Evolutionary conservation across 1,139 yeast genomes (phyloP).

Genomic region (Magnusiomyces sp.): DNA sequence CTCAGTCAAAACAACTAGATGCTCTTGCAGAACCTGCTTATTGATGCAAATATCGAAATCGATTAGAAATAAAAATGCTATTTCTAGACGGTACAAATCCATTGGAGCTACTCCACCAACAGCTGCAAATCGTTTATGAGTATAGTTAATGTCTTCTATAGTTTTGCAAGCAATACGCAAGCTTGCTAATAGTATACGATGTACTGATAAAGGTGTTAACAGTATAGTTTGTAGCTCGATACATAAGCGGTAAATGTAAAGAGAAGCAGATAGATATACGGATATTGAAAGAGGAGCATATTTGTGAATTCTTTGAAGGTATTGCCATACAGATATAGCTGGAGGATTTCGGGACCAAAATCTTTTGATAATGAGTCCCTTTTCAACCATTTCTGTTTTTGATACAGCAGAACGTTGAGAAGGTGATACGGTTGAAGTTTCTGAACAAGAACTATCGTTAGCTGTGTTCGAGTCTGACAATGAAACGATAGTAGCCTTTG

Average conservation of each 20-base stretch:
- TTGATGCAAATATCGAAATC: slow-evolving; percentile 33
- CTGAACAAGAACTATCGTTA: not conserved
- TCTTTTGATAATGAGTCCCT: slow-evolving; percentile 21
- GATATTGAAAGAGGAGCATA: slow-evolving; percentile 39
- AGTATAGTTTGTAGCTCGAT: slow-evolving; percentile 29
- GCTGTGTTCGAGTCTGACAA: not conserved
- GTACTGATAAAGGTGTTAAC: slow-evolving; percentile 37
- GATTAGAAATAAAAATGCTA: slow-evolving; percentile 37
- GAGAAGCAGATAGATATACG: slow-evolving; percentile 36
- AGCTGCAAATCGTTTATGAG: slow-evolving; percentile 43
- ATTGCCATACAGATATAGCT: slow-evolving; percentile 30
- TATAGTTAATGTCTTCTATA: slow-evolving; percentile 44
- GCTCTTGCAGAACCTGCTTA: slow-evolving; percentile 23
- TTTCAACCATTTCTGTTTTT: not conserved
- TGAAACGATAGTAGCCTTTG: too few relatives aligned
- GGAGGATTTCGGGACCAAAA: slow-evolving; percentile 36
- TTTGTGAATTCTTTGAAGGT: slow-evolving; percentile 36
- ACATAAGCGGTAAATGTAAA: slow-evolving; percentile 32
- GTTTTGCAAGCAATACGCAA: slow-evolving; percentile 44
- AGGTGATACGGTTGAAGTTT: not conserved
- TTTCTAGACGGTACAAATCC: slow-evolving; percentile 42
- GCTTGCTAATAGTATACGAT: slow-evolving; percentile 42
- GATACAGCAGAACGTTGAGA: not conserved
- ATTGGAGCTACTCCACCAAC: slow-evolving; percentile 43
- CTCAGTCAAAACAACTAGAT: slow-evolving; percentile 22